Percentiles rank a stretch among this genome's conserved stretches.
Evolutionary conservation across 2,329 filamentous ascomycete species (phyloP).

Genomic region (Hypoxylon sp.): DNA sequence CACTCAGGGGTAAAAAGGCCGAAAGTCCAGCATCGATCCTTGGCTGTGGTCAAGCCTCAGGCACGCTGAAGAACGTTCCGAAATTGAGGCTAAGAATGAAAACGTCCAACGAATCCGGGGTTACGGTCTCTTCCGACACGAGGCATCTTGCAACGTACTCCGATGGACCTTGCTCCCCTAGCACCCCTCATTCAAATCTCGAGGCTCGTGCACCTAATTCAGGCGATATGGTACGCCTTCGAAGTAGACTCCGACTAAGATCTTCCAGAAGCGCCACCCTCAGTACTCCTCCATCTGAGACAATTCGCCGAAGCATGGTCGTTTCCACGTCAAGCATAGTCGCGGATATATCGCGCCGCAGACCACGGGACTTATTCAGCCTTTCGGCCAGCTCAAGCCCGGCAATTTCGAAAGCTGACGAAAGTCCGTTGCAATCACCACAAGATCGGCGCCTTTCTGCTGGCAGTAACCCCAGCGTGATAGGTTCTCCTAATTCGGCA

Average conservation of each 20-base stretch:
- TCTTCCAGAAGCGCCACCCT: constrained; percentile 32
- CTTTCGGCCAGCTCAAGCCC: constrained; percentile 31
- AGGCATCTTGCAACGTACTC: constrained; percentile 20
- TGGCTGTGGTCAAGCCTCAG: not conserved
- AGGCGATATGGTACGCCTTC: constrained; percentile 13
- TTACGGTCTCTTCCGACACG: constrained; percentile 11
- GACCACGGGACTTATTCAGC: constrained; percentile 41
- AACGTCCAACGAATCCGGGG: constrained; percentile 29
- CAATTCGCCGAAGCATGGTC: constrained; percentile 36
- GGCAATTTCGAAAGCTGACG: constrained; percentile 24
- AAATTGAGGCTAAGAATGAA: constrained; percentile 42
- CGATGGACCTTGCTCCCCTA: constrained; percentile 18
- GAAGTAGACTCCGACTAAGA: constrained; percentile 39
- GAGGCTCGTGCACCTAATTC: constrained; percentile 7
- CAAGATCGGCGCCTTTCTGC: not conserved
- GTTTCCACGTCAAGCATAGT: constrained; percentile 25
- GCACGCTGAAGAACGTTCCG: constrained; percentile 35
- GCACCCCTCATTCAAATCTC: constrained; percentile 20
- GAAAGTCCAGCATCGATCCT: not conserved
- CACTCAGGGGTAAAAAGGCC: not conserved
- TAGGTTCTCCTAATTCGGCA: constrained; percentile 1
- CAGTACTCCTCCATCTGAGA: constrained; percentile 32
- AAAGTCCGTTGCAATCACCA: constrained; percentile 21
- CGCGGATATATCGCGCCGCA: constrained; percentile 29
- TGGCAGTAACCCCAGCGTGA: not conserved